Evolutionary conservation across 306 rosid genomes (phyloP), one percentile per base, ranked within the genome.

Genomic region (Fragaria iinumae): DNA sequence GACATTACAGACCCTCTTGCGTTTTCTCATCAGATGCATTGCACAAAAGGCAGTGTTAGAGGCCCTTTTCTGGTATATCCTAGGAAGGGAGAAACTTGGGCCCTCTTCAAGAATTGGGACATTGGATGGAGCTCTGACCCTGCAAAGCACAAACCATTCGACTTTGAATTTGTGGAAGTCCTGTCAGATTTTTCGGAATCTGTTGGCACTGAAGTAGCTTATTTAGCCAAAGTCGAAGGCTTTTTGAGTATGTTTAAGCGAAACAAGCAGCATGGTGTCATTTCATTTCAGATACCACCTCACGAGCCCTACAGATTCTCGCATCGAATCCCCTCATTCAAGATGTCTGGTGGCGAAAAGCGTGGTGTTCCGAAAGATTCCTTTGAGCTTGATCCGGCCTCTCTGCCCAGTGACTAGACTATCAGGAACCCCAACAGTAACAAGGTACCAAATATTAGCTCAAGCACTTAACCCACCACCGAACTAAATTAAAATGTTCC

Each of bases 61-160:
- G 63, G 72, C 78, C 6, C 82, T 23, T 95, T 68, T 73, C 44
- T 88, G 55, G 80, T 95, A 66, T 88, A 90, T 85, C 97, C 98
- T 34, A 77, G 78, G 76, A 88, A 87, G 83, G 97, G 97, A 36
- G 97, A 95, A 77, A 92, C 92, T 32, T 95, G 98, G 98, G 98
- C 97, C 56, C 64, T 95, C 72, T 95, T 82, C 79, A 87, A 83
- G 83, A 71, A 92, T 68, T 92, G 98, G 98, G 91, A 92, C 84
- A 80, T 88, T 23, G 81, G 83, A 36, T 92, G 98, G 97, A 83
- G 88, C 74, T 87, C 87, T 38, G 69, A 92, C 53, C 92, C 92
- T 12, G 73, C 83, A 68, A 84, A 83, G 68, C 81, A 92, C 67
- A 25, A 8, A 2, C 77, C 84, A 4, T 84, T 75, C 57, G 66